Conservation (phyloP, 2,329 filamentous ascomycete genomes). For the Colletotrichum cordylinicola region DNA sequence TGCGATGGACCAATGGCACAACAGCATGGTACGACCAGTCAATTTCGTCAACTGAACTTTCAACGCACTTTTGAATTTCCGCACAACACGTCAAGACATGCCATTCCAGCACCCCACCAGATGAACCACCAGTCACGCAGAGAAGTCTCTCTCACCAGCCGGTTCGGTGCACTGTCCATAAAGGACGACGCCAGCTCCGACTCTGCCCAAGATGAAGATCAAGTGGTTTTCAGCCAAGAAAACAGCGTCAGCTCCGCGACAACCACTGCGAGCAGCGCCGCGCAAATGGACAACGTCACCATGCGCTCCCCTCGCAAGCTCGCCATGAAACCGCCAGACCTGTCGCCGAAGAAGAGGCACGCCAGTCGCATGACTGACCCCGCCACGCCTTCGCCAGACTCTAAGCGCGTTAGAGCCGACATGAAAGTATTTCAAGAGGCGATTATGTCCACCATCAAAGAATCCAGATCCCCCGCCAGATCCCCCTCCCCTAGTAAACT, state of each 20-base stretch:
- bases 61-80: conserved; percentile 5
- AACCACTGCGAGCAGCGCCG: conserved; percentile 4
- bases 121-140: conserved; percentile 32
- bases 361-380: conserved; percentile 18
- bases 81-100: conserved; percentile 30
- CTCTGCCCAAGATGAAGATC: conserved; percentile 38
- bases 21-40: conserved; percentile 39
- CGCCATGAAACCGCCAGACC: neutral
- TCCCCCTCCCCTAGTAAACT: conserved; percentile 50
- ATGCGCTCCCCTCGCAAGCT: conserved; percentile 7
- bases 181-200: conserved; percentile 30
- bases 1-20: conserved; percentile 35
- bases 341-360: conserved; percentile 20
- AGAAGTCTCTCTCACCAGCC: conserved; percentile 49
- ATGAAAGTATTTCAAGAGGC: conserved; percentile 30
- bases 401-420: conserved; percentile 16
- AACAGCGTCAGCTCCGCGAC: conserved; percentile 25
- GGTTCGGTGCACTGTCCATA: conserved; percentile 46
- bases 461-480: conserved; percentile 42
- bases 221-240: conserved; percentile 48
- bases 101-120: conserved; percentile 31
- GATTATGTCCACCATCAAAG: conserved; percentile 36
- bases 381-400: conserved; percentile 15
- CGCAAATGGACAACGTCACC: conserved; percentile 30
- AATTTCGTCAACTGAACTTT: conserved; percentile 12